phyloP scores from a whole-genome alignment of 257 asterid species.

The Nicotiana tabacum region DNA sequence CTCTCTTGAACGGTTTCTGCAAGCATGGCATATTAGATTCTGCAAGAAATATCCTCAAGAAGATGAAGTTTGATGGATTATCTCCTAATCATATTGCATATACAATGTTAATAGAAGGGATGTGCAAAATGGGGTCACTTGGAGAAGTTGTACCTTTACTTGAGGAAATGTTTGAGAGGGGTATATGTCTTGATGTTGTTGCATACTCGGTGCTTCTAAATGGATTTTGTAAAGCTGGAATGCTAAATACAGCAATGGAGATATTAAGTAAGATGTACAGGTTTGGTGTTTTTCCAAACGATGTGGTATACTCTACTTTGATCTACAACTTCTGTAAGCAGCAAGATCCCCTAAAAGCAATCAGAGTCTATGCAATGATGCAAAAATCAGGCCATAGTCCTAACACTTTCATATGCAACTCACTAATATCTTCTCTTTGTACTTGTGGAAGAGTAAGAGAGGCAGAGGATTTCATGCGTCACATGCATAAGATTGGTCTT shows the following conservation, averaged over 20 bases:
- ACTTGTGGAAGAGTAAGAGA: constrained; percentile 47
- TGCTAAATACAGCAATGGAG: constrained; percentile 46
- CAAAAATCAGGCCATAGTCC: constrained; percentile 38
- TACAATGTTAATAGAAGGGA: constrained; percentile 64
- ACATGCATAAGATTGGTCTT: constrained; percentile 42
- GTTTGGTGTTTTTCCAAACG: constrained; percentile 53
- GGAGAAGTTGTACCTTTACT: constrained; percentile 44
- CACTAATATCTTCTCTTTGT: constrained; percentile 63
- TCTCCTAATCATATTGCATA: constrained; percentile 41
- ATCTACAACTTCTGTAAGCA: constrained; percentile 59
- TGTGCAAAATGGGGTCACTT: constrained; percentile 49
- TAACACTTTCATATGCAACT: constrained; percentile 49
- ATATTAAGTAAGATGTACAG: constrained; percentile 53
- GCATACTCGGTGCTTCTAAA: constrained; percentile 76
- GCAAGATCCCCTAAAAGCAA: constrained; percentile 48
- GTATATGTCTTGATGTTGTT: constrained; percentile 53
- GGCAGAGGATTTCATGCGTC: constrained; percentile 65
- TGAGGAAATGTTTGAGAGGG: constrained; percentile 43
- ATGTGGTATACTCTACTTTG: constrained; percentile 47
- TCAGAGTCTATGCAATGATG: constrained; percentile 48
- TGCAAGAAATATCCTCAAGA: constrained; percentile 46
- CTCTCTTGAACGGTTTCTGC: constrained; percentile 76
- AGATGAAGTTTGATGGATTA: constrained; percentile 47
- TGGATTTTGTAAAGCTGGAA: constrained; percentile 72
- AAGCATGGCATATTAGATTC: constrained; percentile 56